A percentile compares a stretch with the other conserved stretches of the same genome.
These are phyloP conservation scores for Exophiala spinifera DNA, from an alignment of 2,329 filamentous ascomycete species.

Conservation along the genomic window DNA sequence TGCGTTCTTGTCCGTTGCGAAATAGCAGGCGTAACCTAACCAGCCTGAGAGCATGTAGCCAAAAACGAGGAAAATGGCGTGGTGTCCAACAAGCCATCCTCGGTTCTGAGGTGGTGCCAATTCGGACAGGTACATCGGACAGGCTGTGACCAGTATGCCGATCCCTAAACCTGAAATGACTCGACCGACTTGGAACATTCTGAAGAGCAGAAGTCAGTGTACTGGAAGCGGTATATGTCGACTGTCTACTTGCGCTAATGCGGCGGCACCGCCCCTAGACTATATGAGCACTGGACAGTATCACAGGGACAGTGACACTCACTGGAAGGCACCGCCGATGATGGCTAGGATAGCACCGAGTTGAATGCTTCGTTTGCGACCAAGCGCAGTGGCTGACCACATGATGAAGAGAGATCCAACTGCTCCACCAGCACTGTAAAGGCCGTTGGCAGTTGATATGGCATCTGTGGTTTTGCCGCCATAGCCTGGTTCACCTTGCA, in stretches of 20 bases:
- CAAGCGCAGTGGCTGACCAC: conserved; percentile 35
- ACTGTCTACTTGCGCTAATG: conserved; percentile 1
- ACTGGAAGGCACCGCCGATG: conserved; percentile 24
- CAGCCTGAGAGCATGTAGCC: conserved; percentile 25
- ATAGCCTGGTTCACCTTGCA: conserved; percentile 41
- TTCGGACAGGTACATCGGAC: conserved; percentile 25
- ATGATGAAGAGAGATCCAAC: conserved; percentile 31
- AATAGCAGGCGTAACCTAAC: conserved; percentile 26
- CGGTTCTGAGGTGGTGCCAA: conserved; percentile 20
- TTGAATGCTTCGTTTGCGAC: conserved; percentile 40
- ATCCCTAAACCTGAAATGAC: conserved; percentile 24
- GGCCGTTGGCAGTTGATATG: conserved; percentile 46
- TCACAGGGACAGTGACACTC: no score
- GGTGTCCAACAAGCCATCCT: conserved; percentile 26
- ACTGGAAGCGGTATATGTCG: no score
- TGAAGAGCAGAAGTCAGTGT: no score
- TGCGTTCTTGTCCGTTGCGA: conserved; percentile 19
- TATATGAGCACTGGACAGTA: no score
- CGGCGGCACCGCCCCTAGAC: conserved; percentile 16
- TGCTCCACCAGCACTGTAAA: conserved; percentile 43
- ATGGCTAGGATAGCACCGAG: conserved; percentile 25
- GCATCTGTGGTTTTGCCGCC: conserved; percentile 40
- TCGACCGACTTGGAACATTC: conserved; percentile 25
- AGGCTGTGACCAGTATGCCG: conserved; percentile 22
- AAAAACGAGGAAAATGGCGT: conserved; percentile 26